phyloP scores from a whole-genome alignment of 1,284 basidiomycete species.

The Agaricales sp. region DNA sequence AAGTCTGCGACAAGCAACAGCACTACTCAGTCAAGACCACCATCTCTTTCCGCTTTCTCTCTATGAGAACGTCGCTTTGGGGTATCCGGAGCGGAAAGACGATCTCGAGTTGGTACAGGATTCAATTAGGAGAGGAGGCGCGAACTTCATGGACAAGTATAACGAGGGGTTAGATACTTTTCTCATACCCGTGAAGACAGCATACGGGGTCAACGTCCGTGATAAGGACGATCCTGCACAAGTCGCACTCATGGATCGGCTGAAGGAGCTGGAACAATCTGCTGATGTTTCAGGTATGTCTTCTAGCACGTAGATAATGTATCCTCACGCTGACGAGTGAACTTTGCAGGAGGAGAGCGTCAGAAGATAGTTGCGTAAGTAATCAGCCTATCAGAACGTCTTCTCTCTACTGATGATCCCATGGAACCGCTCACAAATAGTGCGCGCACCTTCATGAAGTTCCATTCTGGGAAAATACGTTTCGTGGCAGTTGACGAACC shows the following conservation, averaged over 20 bases:
- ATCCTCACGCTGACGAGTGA: constrained; percentile 1
- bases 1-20: constrained; percentile 26
- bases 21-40: constrained; percentile 34
- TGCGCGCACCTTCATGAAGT: constrained; percentile 31
- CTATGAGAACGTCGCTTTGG: constrained; percentile 35
- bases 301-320: background rate
- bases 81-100: constrained; percentile 19
- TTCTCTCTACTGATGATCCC: background rate
- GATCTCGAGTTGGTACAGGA: constrained; percentile 21
- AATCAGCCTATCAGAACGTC: background rate
- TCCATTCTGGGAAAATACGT: constrained; percentile 30
- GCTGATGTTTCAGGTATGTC: constrained; percentile 22
- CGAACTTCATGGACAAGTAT: constrained; percentile 21
- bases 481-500: constrained; percentile 43
- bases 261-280: constrained; percentile 22
- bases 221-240: constrained; percentile 19
- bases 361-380: constrained; percentile 32
- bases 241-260: constrained; percentile 19
- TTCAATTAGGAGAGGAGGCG: constrained; percentile 28
- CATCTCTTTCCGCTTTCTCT: constrained; percentile 31
- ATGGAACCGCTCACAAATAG: constrained; percentile 11
- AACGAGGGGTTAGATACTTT: constrained; percentile 19
- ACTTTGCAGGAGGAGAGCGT: constrained; percentile 26
- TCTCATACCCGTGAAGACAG: constrained; percentile 21
- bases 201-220: constrained; percentile 19